Evolutionary conservation across 495 filamentous ascomycete genomes (phyloP), one percentile per base, ranked within the genome.

Genomic region (Antarctomyces pellizariae): DNA sequence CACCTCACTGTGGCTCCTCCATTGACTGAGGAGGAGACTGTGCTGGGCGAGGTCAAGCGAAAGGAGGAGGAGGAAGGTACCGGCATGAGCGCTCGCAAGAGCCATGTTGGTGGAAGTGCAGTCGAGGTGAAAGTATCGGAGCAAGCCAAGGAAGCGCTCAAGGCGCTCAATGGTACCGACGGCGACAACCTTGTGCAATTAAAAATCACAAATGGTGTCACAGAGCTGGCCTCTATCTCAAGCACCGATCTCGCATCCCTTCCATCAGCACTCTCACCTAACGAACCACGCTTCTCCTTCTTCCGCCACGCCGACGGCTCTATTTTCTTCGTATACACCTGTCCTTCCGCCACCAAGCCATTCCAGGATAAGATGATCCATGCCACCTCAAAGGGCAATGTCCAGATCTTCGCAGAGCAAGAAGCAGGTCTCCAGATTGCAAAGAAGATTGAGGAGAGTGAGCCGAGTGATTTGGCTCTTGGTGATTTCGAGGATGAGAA

Each of bases 331-430:
- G 71, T 95, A 41, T 95, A 92, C 49, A 92, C 82, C 4, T 93
- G 84, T 41, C 86, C 86, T 3, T 57, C 62, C 2, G 64, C 51
- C 3, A 66, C 69, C 0, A 76, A 74, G 37, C n/a, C n/a, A n/a
- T 76, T 95, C 53, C 91, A 80, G 50, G 78, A 80, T 45, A 67
- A 80, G 27, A 97, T 97, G 86, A 52, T 95, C 36, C 91, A 93
- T 46, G 79, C 89, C 17, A 69, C 77, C 18, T 75, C 75, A 37
- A 76, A 78, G 42, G 61, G 62, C 16, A 64, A 63, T 18, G 76
- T 78, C 4, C 53, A 89, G 22, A 43, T 53, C 9, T 41, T 78
- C 16, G 78, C 76, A 8, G 59, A 63, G 33, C 57, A 55, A 20
- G 67, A 76, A 35, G 71, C 69, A 9, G 75, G 75, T 3, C 47